phyloP scores from a whole-genome alignment of 176 grass and related monocot species.

The Zea mays region DNA sequence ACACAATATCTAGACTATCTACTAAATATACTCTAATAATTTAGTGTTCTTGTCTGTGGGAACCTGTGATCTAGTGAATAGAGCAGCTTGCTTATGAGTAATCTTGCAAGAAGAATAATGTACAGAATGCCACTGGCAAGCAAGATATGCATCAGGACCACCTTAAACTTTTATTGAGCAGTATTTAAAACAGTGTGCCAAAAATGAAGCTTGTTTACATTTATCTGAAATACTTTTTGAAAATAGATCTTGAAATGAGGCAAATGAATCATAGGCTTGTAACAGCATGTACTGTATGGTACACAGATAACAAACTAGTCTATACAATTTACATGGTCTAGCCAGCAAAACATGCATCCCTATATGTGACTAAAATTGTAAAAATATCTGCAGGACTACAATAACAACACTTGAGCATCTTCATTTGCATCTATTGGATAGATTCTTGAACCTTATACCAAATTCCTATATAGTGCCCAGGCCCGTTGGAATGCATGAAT shows the following conservation, averaged over 20 bases:
- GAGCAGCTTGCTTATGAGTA: neutral
- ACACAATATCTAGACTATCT: too few species aligned
- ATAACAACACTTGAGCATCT: neutral
- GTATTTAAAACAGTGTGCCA: neutral
- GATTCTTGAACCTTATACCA: neutral
- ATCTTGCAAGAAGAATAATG: constrained; percentile 3
- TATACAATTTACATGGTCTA: neutral
- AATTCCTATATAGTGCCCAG: neutral
- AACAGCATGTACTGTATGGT: neutral
- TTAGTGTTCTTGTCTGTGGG: neutral
- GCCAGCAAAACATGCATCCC: neutral
- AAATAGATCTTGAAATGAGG: constrained; percentile 1
- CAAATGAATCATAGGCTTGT: neutral
- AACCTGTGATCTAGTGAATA: neutral
- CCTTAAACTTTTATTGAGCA: constrained; percentile 1
- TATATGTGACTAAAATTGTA: neutral
- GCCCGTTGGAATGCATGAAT: too few species aligned
- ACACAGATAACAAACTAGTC: neutral
- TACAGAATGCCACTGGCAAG: neutral
- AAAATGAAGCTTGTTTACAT: constrained; percentile 8
- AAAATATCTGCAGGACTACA: neutral
- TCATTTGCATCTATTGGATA: neutral
- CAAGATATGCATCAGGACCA: neutral
- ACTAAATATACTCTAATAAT: too few species aligned
- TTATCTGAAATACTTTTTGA: neutral